Percentiles rank a stretch among this genome's conserved stretches.
Evolutionary conservation across 2,329 filamentous ascomycete genomes (phyloP).

Genomic region (Trichoderma atroviride): DNA sequence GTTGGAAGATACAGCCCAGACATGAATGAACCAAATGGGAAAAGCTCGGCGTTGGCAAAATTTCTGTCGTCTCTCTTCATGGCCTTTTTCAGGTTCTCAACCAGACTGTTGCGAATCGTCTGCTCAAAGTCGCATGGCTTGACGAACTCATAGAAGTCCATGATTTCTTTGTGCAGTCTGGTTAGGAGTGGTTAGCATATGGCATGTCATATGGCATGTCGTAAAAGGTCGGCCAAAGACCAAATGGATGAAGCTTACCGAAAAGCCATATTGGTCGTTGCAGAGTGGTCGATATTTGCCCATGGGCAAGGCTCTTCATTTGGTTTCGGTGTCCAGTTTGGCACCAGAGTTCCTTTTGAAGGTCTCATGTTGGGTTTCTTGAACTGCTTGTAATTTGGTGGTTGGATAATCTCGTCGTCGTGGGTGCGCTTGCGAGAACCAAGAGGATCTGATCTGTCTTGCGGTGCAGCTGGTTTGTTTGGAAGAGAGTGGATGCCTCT

Average conservation of each 20-base stretch:
- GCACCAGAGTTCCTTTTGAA: slow-evolving; percentile 52
- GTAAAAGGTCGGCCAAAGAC: not conserved
- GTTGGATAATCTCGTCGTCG: slow-evolving; percentile 69
- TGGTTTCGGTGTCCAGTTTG: slow-evolving; percentile 53
- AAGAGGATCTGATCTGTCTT: slow-evolving; percentile 49
- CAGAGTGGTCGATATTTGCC: slow-evolving; percentile 58
- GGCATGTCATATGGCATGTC: not conserved
- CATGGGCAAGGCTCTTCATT: slow-evolving; percentile 62
- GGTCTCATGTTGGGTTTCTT: slow-evolving; percentile 56
- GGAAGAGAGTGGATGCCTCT: slow-evolving; percentile 18
- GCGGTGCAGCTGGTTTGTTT: slow-evolving; percentile 18
- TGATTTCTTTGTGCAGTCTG: slow-evolving; percentile 85
- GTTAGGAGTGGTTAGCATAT: not conserved
- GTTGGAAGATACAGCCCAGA: slow-evolving; percentile 72
- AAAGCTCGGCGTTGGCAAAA: slow-evolving; percentile 65
- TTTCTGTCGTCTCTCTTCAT: slow-evolving; percentile 54
- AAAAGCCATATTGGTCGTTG: slow-evolving; percentile 54
- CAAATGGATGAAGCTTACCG: slow-evolving; percentile 48
- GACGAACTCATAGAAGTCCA: slow-evolving; percentile 86
- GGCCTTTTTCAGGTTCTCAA: slow-evolving; percentile 66
- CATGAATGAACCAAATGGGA: slow-evolving; percentile 90
- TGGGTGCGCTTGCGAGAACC: slow-evolving; percentile 75
- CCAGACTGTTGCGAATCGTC: slow-evolving; percentile 69
- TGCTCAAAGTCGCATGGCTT: slow-evolving; percentile 77
- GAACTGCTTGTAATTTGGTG: slow-evolving; percentile 54